Conservation (phyloP, 2,329 filamentous ascomycete species). For the Pyrenophora tritici-repentis region DNA sequence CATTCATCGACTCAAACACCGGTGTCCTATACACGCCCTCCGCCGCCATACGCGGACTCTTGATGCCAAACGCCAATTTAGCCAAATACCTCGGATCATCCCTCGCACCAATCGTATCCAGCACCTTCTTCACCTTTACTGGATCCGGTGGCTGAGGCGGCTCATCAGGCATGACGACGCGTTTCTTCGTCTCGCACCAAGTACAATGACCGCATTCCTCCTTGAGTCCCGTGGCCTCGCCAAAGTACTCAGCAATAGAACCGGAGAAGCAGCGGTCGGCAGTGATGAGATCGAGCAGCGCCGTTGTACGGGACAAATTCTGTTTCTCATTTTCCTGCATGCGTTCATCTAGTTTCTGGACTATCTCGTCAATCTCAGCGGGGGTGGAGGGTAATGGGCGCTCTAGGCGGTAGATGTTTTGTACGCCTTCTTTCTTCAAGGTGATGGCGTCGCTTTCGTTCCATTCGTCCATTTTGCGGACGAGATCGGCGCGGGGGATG, state of each 20-base stretch:
- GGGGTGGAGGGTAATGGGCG: slow-evolving; percentile 52
- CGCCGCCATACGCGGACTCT: slow-evolving; percentile 59
- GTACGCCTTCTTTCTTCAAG: slow-evolving; percentile 58
- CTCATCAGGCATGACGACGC: slow-evolving; percentile 47
- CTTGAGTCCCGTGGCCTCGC: slow-evolving; percentile 54
- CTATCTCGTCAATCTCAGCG: slow-evolving; percentile 53
- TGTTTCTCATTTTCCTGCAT: slow-evolving; percentile 60
- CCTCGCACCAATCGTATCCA: slow-evolving; percentile 53
- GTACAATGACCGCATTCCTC: slow-evolving; percentile 62
- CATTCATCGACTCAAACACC: slow-evolving; percentile 60
- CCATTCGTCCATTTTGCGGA: slow-evolving; percentile 61
- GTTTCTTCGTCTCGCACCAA: slow-evolving; percentile 47
- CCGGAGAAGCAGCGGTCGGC: slow-evolving; percentile 57
- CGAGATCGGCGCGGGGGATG: slow-evolving; percentile 53
- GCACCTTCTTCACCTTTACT: slow-evolving; percentile 50
- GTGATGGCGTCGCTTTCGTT: slow-evolving; percentile 57
- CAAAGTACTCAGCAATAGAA: slow-evolving; percentile 62
- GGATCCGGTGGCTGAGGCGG: slow-evolving; percentile 49
- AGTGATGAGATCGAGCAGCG: slow-evolving; percentile 61
- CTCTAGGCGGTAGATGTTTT: slow-evolving; percentile 60
- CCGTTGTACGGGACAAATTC: slow-evolving; percentile 56
- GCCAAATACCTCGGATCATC: slow-evolving; percentile 66
- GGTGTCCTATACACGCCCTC: slow-evolving; percentile 54
- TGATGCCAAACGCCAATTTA: slow-evolving; percentile 65
- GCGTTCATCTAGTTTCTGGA: slow-evolving; percentile 55